Evolutionary conservation across 352 stramenopile genomes (phyloP), one percentile per base, ranked within the genome.

Genomic region (Aphanomyces stellatus): DNA sequence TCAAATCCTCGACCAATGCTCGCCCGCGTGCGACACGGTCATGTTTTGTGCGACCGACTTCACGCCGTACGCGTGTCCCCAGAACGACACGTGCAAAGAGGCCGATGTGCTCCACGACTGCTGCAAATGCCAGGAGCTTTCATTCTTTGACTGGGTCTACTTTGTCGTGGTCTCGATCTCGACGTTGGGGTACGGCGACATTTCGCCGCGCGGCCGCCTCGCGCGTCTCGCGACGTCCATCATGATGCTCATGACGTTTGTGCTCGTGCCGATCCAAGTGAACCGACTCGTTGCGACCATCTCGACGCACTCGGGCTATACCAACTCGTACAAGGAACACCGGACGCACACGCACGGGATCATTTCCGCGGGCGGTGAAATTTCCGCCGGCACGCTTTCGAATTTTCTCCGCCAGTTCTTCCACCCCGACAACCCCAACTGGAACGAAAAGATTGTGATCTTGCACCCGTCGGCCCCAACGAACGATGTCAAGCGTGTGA

Each of bases 331-430:
- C 61, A 88, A 78, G 2, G 82, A 90, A 63, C 73, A 75, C 11
- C 90, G 90, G 53, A 74, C 86, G 35, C 81, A 91, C 42, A 87
- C 87, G 3, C 83, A 93, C 51, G 72, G 93, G 1, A 75, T 95
- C 51, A 62, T 92, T 28, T 88, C 81, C 0, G 87, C 60, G 1
- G 60, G 60, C 7, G 60, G 87, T 1, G 79, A 94, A 49, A 80
- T 95, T 19, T 76, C 88, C 31, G 78, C 74, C 1, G 79, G 89
- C 25, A 76, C 79, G 46, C 74, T 93, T 7, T 71, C 77, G 1
- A 68, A 87, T 17, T 95, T 95, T 65, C 82, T 93, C 22, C 63
- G 66, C 0, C 82, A 95, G 69, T 93, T 94, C 67, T 95, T 95
- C 62, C 87, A 95, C 62, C 69, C 84, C 0, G 88, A 81, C 64